phyloP scores from a whole-genome alignment of 352 stramenopile genomes.

The Pythium biforme region DNA sequence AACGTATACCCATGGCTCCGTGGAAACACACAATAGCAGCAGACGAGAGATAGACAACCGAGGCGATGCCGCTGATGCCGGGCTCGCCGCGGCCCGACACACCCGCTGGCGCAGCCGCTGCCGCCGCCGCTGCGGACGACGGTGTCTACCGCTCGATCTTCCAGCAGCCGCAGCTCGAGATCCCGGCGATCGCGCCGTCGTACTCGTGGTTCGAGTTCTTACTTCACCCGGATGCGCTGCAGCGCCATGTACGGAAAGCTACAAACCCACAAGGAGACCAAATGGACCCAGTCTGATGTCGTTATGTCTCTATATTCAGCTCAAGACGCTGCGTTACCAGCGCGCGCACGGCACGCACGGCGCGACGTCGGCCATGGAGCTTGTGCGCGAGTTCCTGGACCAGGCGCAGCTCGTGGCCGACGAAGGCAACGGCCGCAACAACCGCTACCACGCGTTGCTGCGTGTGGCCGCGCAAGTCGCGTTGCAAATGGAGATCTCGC shows the following conservation, averaged over 20 bases:
- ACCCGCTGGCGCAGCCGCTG: neutral
- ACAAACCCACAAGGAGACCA: no score
- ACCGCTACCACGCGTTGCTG: conserved; percentile 67
- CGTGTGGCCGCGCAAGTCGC: conserved; percentile 73
- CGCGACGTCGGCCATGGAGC: conserved; percentile 69
- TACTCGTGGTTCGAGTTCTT: conserved; percentile 88
- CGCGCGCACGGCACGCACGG: conserved; percentile 41
- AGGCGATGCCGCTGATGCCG: conserved; percentile 53
- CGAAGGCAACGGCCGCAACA: conserved; percentile 73
- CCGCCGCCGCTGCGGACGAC: conserved; percentile 40
- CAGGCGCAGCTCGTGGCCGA: conserved; percentile 80
- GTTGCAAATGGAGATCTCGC: conserved; percentile 68
- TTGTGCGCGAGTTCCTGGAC: conserved; percentile 82
- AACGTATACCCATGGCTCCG: no score
- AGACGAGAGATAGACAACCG: no score
- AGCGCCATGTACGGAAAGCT: conserved; percentile 52
- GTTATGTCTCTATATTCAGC: conserved; percentile 26
- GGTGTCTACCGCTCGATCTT: conserved; percentile 85
- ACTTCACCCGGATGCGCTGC: conserved; percentile 71
- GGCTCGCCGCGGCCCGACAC: conserved; percentile 54
- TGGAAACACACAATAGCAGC: no score
- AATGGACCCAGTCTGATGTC: neutral
- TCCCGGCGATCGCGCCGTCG: conserved; percentile 59
- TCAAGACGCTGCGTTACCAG: conserved; percentile 50
- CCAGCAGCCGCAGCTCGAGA: conserved; percentile 76